Conservation (phyloP, 2,329 filamentous ascomycete genomes). For the Penicillium freii region DNA sequence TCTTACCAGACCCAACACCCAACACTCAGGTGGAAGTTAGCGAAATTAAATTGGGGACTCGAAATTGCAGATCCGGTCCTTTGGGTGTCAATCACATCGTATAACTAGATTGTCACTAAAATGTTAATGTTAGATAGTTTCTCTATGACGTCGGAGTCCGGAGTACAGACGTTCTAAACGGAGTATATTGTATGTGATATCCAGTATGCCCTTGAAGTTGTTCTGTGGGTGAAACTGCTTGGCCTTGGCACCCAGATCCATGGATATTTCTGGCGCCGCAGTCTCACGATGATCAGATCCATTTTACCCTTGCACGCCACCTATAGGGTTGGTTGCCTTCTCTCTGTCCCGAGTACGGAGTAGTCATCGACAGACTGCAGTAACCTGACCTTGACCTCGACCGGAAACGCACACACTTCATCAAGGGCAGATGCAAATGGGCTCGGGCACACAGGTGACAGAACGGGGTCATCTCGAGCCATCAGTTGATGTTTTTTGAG, state of each 20-base stretch:
- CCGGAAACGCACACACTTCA: not conserved
- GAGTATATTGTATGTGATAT: not conserved
- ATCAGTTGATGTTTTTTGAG: constrained; percentile 10
- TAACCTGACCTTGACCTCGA: not conserved
- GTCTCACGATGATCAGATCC: not conserved
- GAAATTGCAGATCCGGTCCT: constrained; percentile 1
- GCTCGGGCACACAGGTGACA: constrained; percentile 3
- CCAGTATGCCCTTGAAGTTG: not conserved
- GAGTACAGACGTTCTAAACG: not conserved
- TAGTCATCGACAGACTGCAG: not conserved
- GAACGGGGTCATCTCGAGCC: constrained; percentile 2
- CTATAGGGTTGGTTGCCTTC: constrained; percentile 4
- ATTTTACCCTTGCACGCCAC: constrained; percentile 1
- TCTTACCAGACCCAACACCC: not conserved
- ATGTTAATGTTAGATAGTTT: not conserved
- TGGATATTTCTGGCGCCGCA: constrained; percentile 2
- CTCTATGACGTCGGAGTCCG: not conserved
- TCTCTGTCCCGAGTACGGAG: not conserved
- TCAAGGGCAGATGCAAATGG: constrained; percentile 1
- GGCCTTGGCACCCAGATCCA: constrained; percentile 1
- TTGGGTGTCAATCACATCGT: not conserved
- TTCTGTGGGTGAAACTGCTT: not conserved
- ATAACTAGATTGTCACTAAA: not conserved
- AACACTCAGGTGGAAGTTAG: not conserved
- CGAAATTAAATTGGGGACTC: not conserved